Conservation (phyloP, 352 stramenopile genomes). For the Phytophthora ohioensis region DNA sequence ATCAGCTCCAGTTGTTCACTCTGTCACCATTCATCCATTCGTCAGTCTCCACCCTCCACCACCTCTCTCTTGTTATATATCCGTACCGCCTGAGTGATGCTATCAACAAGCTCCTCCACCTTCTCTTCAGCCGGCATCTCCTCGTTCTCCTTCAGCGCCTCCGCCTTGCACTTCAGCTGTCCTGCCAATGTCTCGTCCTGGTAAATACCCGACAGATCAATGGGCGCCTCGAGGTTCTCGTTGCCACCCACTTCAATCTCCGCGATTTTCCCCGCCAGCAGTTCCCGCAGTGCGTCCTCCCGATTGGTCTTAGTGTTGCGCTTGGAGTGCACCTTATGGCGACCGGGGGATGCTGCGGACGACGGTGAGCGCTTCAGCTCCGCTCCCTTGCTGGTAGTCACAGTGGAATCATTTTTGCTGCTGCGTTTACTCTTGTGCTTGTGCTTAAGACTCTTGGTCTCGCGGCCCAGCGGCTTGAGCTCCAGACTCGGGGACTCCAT, state of each 20-base stretch:
- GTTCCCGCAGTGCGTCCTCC: slow-evolving; percentile 76
- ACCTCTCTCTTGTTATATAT: not conserved
- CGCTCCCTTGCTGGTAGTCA: slow-evolving; percentile 1
- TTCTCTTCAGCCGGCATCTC: slow-evolving; percentile 59
- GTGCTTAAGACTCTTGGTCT: slow-evolving; percentile 83
- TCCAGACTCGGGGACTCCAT: slow-evolving; percentile 51
- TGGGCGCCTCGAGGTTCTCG: slow-evolving; percentile 78
- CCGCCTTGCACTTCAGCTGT: slow-evolving; percentile 45
- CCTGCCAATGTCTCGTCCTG: slow-evolving; percentile 60
- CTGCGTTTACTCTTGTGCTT: slow-evolving; percentile 80
- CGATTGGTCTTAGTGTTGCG: slow-evolving; percentile 33
- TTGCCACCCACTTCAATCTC: slow-evolving; percentile 87
- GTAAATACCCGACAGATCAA: slow-evolving; percentile 80
- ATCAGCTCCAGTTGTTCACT: slow-evolving; percentile 68
- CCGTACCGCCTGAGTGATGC: slow-evolving; percentile 57
- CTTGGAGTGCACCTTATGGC: slow-evolving; percentile 41
- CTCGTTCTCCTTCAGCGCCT: slow-evolving; percentile 49
- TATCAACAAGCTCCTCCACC: slow-evolving; percentile 42
- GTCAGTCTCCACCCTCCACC: not conserved
- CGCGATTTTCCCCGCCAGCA: slow-evolving; percentile 86
- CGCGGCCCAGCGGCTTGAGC: slow-evolving; percentile 67
- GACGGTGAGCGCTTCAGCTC: slow-evolving; percentile 37
- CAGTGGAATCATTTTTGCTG: slow-evolving; percentile 13
- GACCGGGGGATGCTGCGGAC: slow-evolving; percentile 30
- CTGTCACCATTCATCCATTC: slow-evolving; percentile 19